Evolutionary conservation across 2,329 filamentous ascomycete genomes (phyloP), one percentile per base, ranked within the genome.

Genomic region (Aureobasidium sp.): DNA sequence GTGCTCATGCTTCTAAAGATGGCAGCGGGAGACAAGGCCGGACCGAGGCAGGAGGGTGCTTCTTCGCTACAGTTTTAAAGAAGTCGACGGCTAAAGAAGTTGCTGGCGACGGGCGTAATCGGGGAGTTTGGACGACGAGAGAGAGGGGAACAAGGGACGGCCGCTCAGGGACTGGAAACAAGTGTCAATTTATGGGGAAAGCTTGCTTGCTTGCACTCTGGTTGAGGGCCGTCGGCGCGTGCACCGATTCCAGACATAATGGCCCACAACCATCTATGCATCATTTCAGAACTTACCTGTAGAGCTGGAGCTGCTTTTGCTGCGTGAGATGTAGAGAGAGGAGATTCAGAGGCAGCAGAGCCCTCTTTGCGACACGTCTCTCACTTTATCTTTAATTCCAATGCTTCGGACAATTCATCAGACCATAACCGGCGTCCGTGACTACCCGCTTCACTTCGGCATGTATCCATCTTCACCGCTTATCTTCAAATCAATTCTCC

Each of bases 21-120:
- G 61, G 59, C 48, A 61, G 60, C 66, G 63, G 61, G 53, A 42
- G 57, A 63, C 53, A 84, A 87, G 89, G 90, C 93, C 92, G 94
- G 93, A 97, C 93, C 93, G 95, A 97, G 93, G 92, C 90, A 89
- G 80, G 69, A 79, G 86, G 83, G 86, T 86, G 90, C 89, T 91
- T 91, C 90, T 83, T 92, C 84, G 90, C 90, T 67, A 69, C 70
- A 61, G 47, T 34, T 21, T 61, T 41, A 47, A 29, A 44, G 21
- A 37, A 50, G 62, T 37, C 30, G 53, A 57, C 53, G 53, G 37
- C 21, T 34, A 45, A 32, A 39, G 44, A 21, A 36, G 21, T 44
- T 42, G n/a, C 54, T 64, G 63, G 64, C 66, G 64, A 64, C 63
- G 65, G 58, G 58, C 61, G 64, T 64, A 68, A 65, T 63, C 63